Evolutionary conservation across 1,284 basidiomycete genomes (phyloP).

Genomic region (Cryptococcus sp.): DNA sequence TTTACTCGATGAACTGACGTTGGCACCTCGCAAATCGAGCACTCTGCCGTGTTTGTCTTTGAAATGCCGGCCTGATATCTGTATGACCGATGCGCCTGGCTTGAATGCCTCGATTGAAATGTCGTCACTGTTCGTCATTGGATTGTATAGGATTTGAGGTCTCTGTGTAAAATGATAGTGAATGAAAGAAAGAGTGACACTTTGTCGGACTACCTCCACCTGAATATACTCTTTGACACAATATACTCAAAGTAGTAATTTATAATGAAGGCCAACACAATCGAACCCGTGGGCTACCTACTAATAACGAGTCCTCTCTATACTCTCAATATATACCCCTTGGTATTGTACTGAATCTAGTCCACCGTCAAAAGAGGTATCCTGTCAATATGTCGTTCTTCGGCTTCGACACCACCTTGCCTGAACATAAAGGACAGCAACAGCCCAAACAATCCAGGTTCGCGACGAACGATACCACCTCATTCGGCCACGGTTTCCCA

Average conservation of each 20-base stretch:
- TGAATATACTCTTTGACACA: neutral
- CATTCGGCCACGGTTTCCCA: constrained; percentile 44
- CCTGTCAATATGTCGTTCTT: constrained; percentile 46
- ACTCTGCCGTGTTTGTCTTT: constrained; percentile 71
- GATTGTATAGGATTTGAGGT: too few species aligned
- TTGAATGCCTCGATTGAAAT: constrained; percentile 2
- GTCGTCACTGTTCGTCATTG: neutral
- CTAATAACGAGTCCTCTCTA: too few species aligned
- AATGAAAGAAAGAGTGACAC: too few species aligned
- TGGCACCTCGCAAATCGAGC: constrained; percentile 71
- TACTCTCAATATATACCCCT: too few species aligned
- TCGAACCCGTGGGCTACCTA: too few species aligned
- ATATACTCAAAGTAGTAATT: neutral
- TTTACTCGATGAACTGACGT: constrained; percentile 75
- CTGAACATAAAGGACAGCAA: constrained; percentile 22
- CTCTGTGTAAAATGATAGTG: too few species aligned
- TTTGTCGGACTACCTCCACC: too few species aligned
- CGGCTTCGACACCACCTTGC: constrained; percentile 46
- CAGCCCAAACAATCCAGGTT: constrained; percentile 1
- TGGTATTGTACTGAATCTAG: too few species aligned
- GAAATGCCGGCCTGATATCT: constrained; percentile 61
- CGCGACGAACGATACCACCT: constrained; percentile 16
- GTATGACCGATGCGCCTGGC: constrained; percentile 16
- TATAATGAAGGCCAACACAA: neutral
- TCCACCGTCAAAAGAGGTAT: too few species aligned